Conservation (phyloP, 345 rosid genomes). For the Brassica incana region DNA sequence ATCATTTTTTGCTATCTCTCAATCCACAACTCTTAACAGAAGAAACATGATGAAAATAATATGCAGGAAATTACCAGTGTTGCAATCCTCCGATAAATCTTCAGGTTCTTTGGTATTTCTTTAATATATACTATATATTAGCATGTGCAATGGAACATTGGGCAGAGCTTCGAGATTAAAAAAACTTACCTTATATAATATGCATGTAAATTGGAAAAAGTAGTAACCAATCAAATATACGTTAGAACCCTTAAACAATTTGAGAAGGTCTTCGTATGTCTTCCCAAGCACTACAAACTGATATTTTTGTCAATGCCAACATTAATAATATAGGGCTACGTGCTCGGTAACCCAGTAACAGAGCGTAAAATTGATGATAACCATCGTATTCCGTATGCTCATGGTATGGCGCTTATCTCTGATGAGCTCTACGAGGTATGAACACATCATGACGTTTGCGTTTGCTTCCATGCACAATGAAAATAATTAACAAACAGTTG, state of each 20-base stretch:
- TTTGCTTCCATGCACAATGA: background rate
- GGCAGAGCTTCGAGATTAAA: too few species aligned
- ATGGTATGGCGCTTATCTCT: conserved; percentile 52
- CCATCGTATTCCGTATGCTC: conserved; percentile 37
- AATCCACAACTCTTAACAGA: background rate
- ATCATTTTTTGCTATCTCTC: background rate
- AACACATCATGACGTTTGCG: background rate
- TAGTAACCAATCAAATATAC: background rate
- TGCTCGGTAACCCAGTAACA: conserved; percentile 63
- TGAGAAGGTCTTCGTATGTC: background rate
- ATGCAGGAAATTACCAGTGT: conserved; percentile 54
- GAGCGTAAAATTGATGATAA: conserved; percentile 31
- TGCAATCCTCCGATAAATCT: conserved; percentile 47
- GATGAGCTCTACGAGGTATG: conserved; percentile 65
- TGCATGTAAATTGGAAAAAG: background rate
- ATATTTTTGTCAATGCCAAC: background rate
- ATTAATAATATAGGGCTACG: conserved; percentile 49
- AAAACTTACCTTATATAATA: background rate
- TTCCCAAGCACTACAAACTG: background rate
- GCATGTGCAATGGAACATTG: background rate
- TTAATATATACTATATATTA: background rate
- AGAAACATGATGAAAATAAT: background rate
- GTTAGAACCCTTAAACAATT: background rate
- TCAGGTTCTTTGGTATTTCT: conserved; percentile 43
- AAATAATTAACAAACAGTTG: background rate